Percentiles rank a stretch among this genome's conserved stretches.
Conservation (phyloP, 305 asterid genomes). For the Ajuga reptans region DNA sequence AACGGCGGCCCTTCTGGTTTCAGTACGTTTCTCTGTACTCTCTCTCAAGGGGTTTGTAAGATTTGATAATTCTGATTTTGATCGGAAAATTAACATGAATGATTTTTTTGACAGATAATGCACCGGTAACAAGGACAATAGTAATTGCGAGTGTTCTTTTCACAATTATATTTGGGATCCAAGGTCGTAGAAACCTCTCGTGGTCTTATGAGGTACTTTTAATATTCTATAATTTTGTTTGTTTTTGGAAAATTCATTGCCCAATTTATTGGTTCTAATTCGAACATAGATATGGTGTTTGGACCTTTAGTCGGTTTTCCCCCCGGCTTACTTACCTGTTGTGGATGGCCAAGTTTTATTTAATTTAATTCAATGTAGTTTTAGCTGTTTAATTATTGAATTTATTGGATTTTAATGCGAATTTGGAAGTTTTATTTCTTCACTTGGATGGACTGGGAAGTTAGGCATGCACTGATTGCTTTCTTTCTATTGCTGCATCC, state of each 20-base stretch:
- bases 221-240: neutral
- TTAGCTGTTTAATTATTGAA: constrained; percentile 8
- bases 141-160: constrained; percentile 73
- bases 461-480: constrained; percentile 16
- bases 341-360: neutral
- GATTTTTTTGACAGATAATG: constrained; percentile 50
- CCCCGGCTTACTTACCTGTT: constrained; percentile 3
- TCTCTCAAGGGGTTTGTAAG: neutral
- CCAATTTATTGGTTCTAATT: neutral
- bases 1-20: constrained; percentile 99
- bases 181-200: constrained; percentile 57
- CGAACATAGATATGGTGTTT: neutral
- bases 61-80: neutral
- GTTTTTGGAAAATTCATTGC: neutral
- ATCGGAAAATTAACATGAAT: neutral
- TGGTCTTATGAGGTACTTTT: constrained; percentile 74
- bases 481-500: neutral
- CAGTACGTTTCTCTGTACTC: constrained; percentile 42
- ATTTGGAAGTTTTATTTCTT: constrained; percentile 10
- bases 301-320: neutral
- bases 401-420: neutral
- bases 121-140: constrained; percentile 71
- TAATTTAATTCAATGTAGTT: neutral
- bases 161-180: constrained; percentile 87
- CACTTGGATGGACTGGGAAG: constrained; percentile 16